These are phyloP conservation scores for Russula abietina DNA, from an alignment of 768 basidiomycete species.

Conservation along the genomic window DNA sequence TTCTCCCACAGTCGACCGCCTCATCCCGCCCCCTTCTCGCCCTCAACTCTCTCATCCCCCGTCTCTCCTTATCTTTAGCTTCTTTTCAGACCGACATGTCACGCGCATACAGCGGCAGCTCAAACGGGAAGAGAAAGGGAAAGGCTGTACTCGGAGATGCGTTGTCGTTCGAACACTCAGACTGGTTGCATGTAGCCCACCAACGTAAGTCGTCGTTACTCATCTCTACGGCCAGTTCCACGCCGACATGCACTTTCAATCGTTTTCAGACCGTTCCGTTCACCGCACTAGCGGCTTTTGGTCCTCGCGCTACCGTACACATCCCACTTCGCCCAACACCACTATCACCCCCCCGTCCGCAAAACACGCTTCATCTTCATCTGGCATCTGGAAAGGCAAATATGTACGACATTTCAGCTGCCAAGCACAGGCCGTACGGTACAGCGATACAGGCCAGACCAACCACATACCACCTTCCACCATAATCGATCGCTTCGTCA, in stretches of 20 bases:
- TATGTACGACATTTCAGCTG: constrained; percentile 2
- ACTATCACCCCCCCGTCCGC: neutral
- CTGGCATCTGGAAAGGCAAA: constrained; percentile 9
- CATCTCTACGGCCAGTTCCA: neutral
- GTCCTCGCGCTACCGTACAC: neutral
- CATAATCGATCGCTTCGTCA: constrained; percentile 17
- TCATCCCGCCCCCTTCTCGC: constrained; percentile 10
- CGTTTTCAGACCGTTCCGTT: constrained; percentile 1
- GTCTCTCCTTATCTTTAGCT: neutral
- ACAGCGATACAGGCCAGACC: constrained; percentile 9
- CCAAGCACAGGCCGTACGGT: constrained; percentile 3
- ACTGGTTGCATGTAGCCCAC: constrained; percentile 19
- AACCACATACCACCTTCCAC: neutral
- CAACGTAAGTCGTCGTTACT: constrained; percentile 16
- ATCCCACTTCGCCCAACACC: neutral
- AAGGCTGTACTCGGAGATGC: constrained; percentile 20
- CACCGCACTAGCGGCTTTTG: constrained; percentile 1
- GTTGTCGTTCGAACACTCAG: constrained; percentile 12
- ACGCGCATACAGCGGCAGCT: neutral
- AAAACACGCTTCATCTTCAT: neutral
- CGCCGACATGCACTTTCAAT: neutral
- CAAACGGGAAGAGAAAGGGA: constrained; percentile 22
- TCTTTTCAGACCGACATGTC: constrained; percentile 11
- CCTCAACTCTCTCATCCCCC: constrained; percentile 3
- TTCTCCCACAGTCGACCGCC: constrained; percentile 17